Conservation (phyloP, 1,284 basidiomycete genomes). For the Puccinia polysora region DNA sequence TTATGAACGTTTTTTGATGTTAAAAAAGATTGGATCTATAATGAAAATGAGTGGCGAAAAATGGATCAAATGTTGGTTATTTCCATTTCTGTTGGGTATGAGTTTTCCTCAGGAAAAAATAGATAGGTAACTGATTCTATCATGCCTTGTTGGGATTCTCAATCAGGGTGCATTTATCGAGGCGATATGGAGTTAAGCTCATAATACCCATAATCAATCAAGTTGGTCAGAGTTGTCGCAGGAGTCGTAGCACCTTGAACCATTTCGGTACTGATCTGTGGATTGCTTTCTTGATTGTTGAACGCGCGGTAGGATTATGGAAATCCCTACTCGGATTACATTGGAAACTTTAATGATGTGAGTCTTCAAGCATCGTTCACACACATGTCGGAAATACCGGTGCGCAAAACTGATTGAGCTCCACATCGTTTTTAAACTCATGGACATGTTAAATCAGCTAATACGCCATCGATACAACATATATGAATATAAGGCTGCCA, state of each 20-base stretch:
- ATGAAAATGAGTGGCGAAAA: constrained; percentile 14
- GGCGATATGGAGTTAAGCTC: constrained; percentile 14
- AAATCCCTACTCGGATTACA: not conserved
- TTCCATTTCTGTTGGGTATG: not conserved
- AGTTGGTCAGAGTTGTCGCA: not conserved
- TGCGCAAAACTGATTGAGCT: not conserved
- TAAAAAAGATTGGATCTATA: constrained; percentile 19
- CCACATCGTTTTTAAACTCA: not conserved
- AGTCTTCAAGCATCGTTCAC: too few relatives aligned
- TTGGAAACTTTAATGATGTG: constrained; percentile 26
- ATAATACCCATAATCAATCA: too few relatives aligned
- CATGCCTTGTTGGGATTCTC: not conserved
- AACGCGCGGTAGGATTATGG: not conserved
- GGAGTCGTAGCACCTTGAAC: not conserved
- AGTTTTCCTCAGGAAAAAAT: not conserved
- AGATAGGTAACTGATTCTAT: not conserved
- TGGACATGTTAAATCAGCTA: not conserved
- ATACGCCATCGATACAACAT: constrained; percentile 5
- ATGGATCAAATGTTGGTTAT: constrained; percentile 9
- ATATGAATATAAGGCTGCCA: not conserved
- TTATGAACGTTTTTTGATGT: too few relatives aligned
- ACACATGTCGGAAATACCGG: too few relatives aligned
- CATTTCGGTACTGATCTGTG: not conserved
- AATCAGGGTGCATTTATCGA: too few relatives aligned
- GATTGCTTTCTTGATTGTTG: too few relatives aligned